A percentile compares a stretch with the other conserved stretches of the same genome.
These are phyloP conservation scores for Somion occarium DNA, from an alignment of 1,284 basidiomycete genomes.

Conservation along the genomic window DNA sequence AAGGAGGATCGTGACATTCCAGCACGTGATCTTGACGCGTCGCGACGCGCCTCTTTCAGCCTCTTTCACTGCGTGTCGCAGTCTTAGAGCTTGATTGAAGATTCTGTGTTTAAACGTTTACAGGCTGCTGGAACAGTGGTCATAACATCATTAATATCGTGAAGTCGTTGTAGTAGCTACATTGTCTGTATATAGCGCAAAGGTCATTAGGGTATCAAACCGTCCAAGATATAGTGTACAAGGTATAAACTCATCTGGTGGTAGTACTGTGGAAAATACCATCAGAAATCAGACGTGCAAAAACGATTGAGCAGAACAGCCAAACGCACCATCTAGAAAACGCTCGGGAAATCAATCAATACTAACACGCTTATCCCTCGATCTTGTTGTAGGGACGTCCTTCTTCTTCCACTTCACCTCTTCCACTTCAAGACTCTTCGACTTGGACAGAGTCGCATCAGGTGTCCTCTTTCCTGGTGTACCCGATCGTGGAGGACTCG, in stretches of 20 bases:
- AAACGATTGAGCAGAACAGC: not conserved
- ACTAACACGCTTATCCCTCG: not conserved
- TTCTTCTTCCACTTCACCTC: slow-evolving; percentile 27
- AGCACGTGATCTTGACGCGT: slow-evolving; percentile 7
- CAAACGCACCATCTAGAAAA: not conserved
- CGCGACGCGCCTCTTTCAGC: not conserved
- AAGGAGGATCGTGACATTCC: not conserved
- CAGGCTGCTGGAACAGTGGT: too few relatives aligned
- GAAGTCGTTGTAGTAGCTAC: not conserved
- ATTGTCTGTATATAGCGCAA: not conserved
- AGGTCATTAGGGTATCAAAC: not conserved
- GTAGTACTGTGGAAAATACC: not conserved
- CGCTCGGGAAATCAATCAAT: not conserved
- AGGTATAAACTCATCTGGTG: not conserved
- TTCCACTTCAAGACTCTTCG: slow-evolving; percentile 15
- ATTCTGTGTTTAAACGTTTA: too few relatives aligned
- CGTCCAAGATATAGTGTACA: not conserved
- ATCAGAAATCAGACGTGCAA: not conserved
- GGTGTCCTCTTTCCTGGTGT: slow-evolving; percentile 8
- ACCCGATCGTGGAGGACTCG: not conserved
- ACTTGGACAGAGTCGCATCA: slow-evolving; percentile 7
- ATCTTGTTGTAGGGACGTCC: not conserved
- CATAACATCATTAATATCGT: not conserved
- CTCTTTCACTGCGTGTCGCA: not conserved
- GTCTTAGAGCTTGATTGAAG: not conserved